Percentiles rank a stretch among this genome's conserved stretches.
phyloP scores from a whole-genome alignment of 371 early-diverging fungal species.

The Rhizomucor pusillus region DNA sequence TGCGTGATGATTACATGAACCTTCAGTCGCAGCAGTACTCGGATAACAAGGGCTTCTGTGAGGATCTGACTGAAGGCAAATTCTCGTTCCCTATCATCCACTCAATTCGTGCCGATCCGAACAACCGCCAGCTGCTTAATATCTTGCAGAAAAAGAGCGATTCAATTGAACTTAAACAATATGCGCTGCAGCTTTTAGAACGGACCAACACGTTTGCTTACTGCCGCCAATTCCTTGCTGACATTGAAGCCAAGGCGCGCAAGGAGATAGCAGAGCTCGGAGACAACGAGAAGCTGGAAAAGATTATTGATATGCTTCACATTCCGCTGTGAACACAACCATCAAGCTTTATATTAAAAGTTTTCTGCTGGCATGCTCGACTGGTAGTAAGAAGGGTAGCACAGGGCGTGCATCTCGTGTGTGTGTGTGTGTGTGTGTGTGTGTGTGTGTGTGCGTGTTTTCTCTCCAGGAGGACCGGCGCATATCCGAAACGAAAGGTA shows the following conservation, averaged over 20 bases:
- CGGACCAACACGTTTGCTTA: slow-evolving; percentile 79
- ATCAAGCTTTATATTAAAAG: too few species aligned
- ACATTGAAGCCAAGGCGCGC: slow-evolving; percentile 61
- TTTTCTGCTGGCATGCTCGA: too few species aligned
- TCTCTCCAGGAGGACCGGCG: too few species aligned
- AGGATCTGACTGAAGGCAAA: slow-evolving; percentile 97
- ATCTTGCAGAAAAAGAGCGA: slow-evolving; percentile 86
- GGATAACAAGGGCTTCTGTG: slow-evolving; percentile 94
- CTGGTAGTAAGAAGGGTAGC: too few species aligned
- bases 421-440: too few species aligned
- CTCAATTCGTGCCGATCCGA: slow-evolving; percentile 66
- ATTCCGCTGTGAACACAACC: not conserved
- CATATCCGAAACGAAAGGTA: too few species aligned
- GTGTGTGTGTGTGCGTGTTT: too few species aligned
- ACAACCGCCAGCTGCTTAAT: slow-evolving; percentile 66
- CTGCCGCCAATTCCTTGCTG: slow-evolving; percentile 54
- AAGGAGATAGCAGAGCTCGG: slow-evolving; percentile 67
- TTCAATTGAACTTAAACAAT: slow-evolving; percentile 80
- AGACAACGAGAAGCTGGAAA: slow-evolving; percentile 69
- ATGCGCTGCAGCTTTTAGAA: slow-evolving; percentile 81
- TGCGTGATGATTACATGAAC: slow-evolving; percentile 96
- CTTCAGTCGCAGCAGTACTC: slow-evolving; percentile 82
- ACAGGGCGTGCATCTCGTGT: too few species aligned
- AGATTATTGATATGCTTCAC: slow-evolving; percentile 46
- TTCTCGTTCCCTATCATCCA: slow-evolving; percentile 95